phyloP scores from a whole-genome alignment of 305 asterid species.

The Solanum hybrid region DNA sequence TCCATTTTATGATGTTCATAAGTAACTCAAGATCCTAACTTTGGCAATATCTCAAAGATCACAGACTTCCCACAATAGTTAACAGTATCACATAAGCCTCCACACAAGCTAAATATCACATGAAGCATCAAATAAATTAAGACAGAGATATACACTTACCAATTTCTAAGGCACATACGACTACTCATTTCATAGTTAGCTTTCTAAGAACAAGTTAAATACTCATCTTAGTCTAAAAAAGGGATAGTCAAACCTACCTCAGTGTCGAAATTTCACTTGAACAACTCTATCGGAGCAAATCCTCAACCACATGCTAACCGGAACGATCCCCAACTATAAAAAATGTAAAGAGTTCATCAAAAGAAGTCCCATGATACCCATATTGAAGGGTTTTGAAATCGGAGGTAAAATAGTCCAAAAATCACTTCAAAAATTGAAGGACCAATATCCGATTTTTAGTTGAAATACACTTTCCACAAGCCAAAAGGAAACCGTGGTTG shows the following conservation, averaged over 20 bases:
- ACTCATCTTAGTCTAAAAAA: not conserved
- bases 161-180: not conserved
- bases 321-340: not conserved
- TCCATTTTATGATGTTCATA: not conserved
- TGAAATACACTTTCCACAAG: not conserved
- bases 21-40: not conserved
- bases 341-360: not conserved
- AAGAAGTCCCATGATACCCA: not conserved
- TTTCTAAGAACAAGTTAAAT: not conserved
- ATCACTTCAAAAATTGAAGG: not conserved
- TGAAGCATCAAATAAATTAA: not conserved
- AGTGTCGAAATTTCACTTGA: not conserved
- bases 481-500: not conserved
- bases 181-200: not conserved
- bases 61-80: not conserved
- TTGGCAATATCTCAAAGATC: not conserved
- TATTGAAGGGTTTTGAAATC: not conserved
- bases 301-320: not conserved
- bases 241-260: not conserved
- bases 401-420: not conserved
- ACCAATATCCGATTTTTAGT: not conserved
- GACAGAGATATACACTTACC: not conserved
- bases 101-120: not conserved
- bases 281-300: not conserved
- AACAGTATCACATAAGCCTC: not conserved